Evolutionary conservation across 441 rosid species (phyloP).

Genomic region (Arabidopsis hybrid): DNA sequence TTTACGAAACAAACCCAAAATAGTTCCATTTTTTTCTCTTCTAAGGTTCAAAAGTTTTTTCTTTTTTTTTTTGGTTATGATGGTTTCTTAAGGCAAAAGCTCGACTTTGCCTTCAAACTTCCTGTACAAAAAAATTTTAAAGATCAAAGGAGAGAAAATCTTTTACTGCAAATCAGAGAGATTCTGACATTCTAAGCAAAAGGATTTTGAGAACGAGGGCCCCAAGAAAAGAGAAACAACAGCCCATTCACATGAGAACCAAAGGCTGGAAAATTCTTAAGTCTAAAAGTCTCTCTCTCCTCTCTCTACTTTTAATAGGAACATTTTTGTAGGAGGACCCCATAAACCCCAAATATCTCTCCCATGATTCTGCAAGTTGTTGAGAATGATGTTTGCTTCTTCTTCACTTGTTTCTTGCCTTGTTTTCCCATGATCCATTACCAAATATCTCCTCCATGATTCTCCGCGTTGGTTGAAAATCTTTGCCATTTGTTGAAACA

Average conservation of each 20-base stretch:
- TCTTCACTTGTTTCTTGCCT: conserved; percentile 34
- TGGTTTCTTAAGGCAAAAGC: conserved; percentile 24
- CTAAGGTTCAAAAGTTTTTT: background rate
- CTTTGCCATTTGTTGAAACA: conserved; percentile 41
- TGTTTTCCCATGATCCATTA: conserved; percentile 41
- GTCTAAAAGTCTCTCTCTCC: background rate
- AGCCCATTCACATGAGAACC: conserved; percentile 37
- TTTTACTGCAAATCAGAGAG: conserved; percentile 36
- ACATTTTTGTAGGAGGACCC: conserved; percentile 37
- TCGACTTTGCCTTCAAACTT: conserved; percentile 18
- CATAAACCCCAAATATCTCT: conserved; percentile 14
- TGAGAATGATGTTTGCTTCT: conserved; percentile 31
- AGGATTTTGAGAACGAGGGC: conserved; percentile 26
- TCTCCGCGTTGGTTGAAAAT: conserved; percentile 52
- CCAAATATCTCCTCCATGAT: conserved; percentile 61
- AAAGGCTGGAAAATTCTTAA: conserved; percentile 12
- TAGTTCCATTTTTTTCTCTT: background rate
- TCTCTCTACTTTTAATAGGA: conserved; percentile 18
- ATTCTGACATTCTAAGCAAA: conserved; percentile 36
- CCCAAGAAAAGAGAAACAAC: conserved; percentile 36
- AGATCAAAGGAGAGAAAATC: conserved; percentile 16
- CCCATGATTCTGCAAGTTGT: conserved; percentile 31
- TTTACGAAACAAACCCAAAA: too few species aligned
- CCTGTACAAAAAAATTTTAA: background rate
- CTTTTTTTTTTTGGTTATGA: background rate